Percentiles rank a stretch among this genome's conserved stretches.
Evolutionary conservation across 805 yeast genomes (phyloP).

Genomic region (Debaryomyces maramus): DNA sequence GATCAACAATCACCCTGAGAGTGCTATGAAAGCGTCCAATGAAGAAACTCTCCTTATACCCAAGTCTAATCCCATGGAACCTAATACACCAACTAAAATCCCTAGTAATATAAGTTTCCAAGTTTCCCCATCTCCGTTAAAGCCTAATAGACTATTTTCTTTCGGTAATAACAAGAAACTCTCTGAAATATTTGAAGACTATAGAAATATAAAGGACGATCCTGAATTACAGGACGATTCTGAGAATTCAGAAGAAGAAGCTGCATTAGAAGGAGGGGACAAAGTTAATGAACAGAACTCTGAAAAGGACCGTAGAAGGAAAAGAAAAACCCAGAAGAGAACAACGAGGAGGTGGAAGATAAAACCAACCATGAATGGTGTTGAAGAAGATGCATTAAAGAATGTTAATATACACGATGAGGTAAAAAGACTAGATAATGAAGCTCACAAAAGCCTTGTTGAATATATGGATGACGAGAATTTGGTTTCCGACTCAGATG

Average conservation of each 20-base stretch:
- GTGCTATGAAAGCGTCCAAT: neutral
- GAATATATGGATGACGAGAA: conserved; percentile 22
- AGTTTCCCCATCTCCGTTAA: conserved; percentile 50
- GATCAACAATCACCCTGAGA: neutral
- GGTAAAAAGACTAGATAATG: conserved; percentile 34
- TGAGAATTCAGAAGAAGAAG: conserved; percentile 11
- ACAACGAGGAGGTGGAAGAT: conserved; percentile 52
- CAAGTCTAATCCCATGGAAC: neutral
- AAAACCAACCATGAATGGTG: conserved; percentile 33
- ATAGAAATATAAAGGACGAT: conserved; percentile 30
- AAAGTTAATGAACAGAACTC: conserved; percentile 13
- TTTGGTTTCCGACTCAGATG: conserved; percentile 4
- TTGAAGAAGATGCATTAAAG: conserved; percentile 25
- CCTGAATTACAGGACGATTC: conserved; percentile 15
- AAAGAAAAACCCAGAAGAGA: conserved; percentile 49
- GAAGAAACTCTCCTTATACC: conserved; percentile 1
- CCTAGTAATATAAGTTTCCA: conserved; percentile 22
- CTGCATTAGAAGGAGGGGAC: conserved; percentile 9
- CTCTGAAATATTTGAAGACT: conserved; percentile 49
- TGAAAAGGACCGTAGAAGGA: conserved; percentile 18
- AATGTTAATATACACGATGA: conserved; percentile 43
- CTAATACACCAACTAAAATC: conserved; percentile 15
- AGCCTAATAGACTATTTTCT: conserved; percentile 29
- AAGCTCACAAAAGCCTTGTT: conserved; percentile 18
- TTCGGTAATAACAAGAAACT: conserved; percentile 27